Conservation (phyloP, 2,329 filamentous ascomycete genomes). For the Penicillium carneum region DNA sequence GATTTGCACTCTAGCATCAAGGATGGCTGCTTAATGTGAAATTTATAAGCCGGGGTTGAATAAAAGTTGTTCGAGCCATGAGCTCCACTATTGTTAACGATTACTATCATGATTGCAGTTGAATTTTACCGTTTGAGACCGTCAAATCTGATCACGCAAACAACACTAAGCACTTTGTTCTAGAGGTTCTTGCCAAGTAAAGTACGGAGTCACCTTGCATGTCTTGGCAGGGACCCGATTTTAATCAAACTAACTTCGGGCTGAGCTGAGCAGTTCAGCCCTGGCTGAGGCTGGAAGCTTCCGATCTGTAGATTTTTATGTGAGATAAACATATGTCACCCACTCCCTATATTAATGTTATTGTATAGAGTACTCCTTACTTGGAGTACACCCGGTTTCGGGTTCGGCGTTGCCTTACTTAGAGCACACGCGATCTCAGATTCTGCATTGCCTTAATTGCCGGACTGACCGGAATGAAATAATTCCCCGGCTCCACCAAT, state of each 20-base stretch:
- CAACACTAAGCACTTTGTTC: neutral
- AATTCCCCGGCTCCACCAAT: constrained; percentile 20
- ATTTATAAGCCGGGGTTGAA: neutral
- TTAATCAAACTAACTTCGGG: neutral
- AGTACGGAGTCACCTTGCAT: too few species aligned
- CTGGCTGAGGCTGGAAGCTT: neutral
- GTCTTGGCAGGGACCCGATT: neutral
- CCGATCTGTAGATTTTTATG: neutral
- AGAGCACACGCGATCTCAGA: neutral
- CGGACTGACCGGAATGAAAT: constrained; percentile 17
- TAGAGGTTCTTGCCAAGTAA: too few species aligned
- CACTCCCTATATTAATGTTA: neutral
- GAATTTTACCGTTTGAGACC: too few species aligned
- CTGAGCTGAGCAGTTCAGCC: neutral
- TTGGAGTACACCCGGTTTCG: neutral
- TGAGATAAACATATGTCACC: neutral
- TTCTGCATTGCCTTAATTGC: neutral
- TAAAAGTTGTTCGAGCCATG: neutral
- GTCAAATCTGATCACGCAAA: neutral
- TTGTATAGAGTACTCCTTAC: neutral
- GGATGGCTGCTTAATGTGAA: constrained; percentile 59
- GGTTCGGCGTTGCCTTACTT: neutral
- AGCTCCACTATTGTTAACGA: neutral
- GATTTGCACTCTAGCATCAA: constrained; percentile 59
- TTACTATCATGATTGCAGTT: too few species aligned